These are phyloP conservation scores for Neospermospora avenae DNA, from an alignment of 2,329 filamentous ascomycete genomes.

Conservation along the genomic window DNA sequence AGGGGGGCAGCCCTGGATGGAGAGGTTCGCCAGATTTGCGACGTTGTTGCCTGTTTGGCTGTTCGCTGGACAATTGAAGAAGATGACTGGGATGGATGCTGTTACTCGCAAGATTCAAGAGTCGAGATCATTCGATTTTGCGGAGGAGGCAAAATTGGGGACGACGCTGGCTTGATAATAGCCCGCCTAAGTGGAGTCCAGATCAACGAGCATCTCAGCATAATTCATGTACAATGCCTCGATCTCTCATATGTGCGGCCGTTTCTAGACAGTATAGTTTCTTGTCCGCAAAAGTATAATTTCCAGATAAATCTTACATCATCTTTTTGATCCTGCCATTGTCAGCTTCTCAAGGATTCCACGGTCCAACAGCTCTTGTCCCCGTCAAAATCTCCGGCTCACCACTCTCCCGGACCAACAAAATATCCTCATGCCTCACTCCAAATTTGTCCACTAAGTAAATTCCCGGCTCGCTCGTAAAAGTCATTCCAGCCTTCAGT, in stretches of 20 bases:
- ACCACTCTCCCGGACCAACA: conserved; percentile 52
- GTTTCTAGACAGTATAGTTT: too few relatives aligned
- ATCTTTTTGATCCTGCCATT: neutral
- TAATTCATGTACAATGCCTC: too few relatives aligned
- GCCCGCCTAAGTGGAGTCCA: too few relatives aligned
- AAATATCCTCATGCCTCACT: conserved; percentile 60
- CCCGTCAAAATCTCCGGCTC: conserved; percentile 55
- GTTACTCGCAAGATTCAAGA: neutral
- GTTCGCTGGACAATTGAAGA: conserved; percentile 19
- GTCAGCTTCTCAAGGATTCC: conserved; percentile 43
- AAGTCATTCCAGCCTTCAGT: conserved; percentile 56
- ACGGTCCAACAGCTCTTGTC: conserved; percentile 48
- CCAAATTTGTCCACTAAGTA: conserved; percentile 59
- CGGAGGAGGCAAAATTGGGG: neutral
- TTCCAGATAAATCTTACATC: neutral
- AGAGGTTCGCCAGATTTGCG: conserved; percentile 9
- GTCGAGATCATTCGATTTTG: neutral
- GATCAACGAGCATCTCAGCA: too few relatives aligned
- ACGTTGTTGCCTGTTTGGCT: conserved; percentile 18
- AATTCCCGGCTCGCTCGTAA: conserved; percentile 62
- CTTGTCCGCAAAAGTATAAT: neutral
- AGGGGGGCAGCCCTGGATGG: conserved; percentile 10
- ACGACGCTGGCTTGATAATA: too few relatives aligned
- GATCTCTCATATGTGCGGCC: too few relatives aligned
- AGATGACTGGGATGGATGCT: conserved; percentile 24